These are phyloP conservation scores for Yamadazyma mexicana DNA, from an alignment of 1,139 yeast species.

Conservation along the genomic window DNA sequence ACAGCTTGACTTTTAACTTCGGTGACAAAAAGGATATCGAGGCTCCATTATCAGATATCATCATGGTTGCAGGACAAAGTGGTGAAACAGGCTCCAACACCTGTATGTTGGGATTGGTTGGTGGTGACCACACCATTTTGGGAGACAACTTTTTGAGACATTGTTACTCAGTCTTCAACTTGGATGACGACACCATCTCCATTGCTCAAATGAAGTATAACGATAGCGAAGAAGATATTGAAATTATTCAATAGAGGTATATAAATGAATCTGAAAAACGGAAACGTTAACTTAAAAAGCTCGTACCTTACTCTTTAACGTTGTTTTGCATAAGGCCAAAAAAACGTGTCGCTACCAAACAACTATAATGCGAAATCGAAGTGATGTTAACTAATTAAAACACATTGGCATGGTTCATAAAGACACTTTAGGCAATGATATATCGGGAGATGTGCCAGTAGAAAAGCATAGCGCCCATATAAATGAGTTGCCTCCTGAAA, in stretches of 20 bases:
- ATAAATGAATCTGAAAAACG: no score
- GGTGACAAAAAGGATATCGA: constrained; percentile 22
- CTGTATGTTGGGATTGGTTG: constrained; percentile 34
- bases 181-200: constrained; percentile 37
- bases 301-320: no score
- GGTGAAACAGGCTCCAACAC: constrained; percentile 11
- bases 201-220: constrained; percentile 38
- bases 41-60: constrained; percentile 37
- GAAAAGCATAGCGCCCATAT: constrained; percentile 11
- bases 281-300: no score
- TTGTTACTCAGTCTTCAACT: constrained; percentile 37
- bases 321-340: no score
- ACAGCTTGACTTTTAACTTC: constrained; percentile 28
- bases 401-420: constrained; percentile 4
- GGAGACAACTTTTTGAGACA: constrained; percentile 64
- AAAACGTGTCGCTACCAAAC: not conserved
- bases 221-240: constrained; percentile 23
- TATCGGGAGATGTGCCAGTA: constrained; percentile 1
- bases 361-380: not conserved
- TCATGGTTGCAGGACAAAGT: constrained; percentile 16
- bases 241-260: constrained; percentile 10
- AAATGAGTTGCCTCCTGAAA: constrained; percentile 55
- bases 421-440: constrained; percentile 16
- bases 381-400: not conserved
- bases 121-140: constrained; percentile 29